These are phyloP conservation scores for Polytrichum commune DNA, from an alignment of 225 moss, liverwort and hornwort species.

Conservation along the genomic window DNA sequence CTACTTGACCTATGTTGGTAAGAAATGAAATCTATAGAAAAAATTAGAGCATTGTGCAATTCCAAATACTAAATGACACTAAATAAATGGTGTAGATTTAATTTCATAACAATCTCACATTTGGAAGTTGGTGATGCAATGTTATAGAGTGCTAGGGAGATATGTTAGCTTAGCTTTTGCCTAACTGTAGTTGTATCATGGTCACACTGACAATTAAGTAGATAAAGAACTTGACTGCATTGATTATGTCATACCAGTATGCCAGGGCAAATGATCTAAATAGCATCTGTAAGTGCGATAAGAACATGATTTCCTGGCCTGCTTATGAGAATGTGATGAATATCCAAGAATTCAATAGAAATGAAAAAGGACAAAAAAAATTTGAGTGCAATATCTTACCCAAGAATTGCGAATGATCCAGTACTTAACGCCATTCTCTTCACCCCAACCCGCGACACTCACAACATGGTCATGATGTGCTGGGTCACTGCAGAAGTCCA, in stretches of 20 bases:
- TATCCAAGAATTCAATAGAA: too few relatives aligned
- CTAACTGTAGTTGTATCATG: too few relatives aligned
- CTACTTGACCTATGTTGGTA: too few relatives aligned
- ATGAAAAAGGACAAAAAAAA: neutral
- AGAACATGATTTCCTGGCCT: too few relatives aligned
- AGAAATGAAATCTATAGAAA: too few relatives aligned
- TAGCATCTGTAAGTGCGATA: neutral
- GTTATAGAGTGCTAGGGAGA: neutral
- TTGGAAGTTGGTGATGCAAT: neutral
- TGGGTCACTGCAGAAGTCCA: slow-evolving; percentile 53
- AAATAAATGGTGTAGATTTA: too few relatives aligned
- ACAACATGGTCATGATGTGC: slow-evolving; percentile 68
- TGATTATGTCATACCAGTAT: neutral
- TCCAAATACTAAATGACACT: too few relatives aligned
- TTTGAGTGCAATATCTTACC: slow-evolving; percentile 32
- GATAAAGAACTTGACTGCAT: too few relatives aligned
- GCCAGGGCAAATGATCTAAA: neutral
- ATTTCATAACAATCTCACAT: neutral
- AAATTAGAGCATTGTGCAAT: too few relatives aligned
- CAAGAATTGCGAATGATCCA: slow-evolving; percentile 92
- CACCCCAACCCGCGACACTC: slow-evolving; percentile 85
- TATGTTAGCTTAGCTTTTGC: too few relatives aligned
- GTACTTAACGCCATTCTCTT: slow-evolving; percentile 81
- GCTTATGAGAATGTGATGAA: too few relatives aligned
- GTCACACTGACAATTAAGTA: too few relatives aligned